These are phyloP conservation scores for Xenoacremonium recifei DNA, from an alignment of 2,329 filamentous ascomycete species.

Conservation along the genomic window DNA sequence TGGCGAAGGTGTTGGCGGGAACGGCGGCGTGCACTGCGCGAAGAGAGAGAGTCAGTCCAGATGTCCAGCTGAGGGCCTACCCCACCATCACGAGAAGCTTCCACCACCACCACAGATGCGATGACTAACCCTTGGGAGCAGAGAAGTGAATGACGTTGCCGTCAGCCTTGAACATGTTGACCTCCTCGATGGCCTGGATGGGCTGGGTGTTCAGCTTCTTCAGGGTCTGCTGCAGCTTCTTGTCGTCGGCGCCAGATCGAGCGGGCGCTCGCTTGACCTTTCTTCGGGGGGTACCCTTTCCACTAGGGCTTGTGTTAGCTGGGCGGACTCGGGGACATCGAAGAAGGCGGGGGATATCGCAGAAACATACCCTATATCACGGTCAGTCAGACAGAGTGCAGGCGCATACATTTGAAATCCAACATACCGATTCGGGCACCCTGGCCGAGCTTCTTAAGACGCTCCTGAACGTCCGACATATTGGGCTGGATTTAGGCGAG, in stretches of 20 bases:
- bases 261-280: conserved; percentile 98
- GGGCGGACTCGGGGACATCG: conserved; percentile 17
- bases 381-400: conserved; percentile 13
- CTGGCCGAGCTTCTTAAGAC: conserved; percentile 57
- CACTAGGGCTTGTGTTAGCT: conserved; percentile 50
- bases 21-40: conserved; percentile 93
- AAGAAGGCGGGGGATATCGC: conserved; percentile 6
- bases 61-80: conserved; percentile 17
- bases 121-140: conserved; percentile 83
- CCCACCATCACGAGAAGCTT: conserved; percentile 10
- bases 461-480: conserved; percentile 58
- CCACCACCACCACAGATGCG: no score
- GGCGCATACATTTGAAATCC: not conserved
- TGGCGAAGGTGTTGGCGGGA: conserved; percentile 98
- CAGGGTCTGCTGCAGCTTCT: conserved; percentile 95
- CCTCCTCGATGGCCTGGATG: conserved; percentile 99
- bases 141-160: conserved; percentile 99
- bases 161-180: conserved; percentile 99
- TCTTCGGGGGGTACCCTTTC: conserved; percentile 96
- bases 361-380: conserved; percentile 37
- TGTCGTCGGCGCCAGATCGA: conserved; percentile 92
- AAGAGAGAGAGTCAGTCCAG: conserved; percentile 2
- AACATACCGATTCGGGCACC: conserved; percentile 66
- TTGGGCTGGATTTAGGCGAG: conserved; percentile 31
- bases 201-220: conserved; percentile 99